These are phyloP conservation scores for Vitis hybrid DNA, from an alignment of 177 flowering plant genomes.

Conservation along the genomic window DNA sequence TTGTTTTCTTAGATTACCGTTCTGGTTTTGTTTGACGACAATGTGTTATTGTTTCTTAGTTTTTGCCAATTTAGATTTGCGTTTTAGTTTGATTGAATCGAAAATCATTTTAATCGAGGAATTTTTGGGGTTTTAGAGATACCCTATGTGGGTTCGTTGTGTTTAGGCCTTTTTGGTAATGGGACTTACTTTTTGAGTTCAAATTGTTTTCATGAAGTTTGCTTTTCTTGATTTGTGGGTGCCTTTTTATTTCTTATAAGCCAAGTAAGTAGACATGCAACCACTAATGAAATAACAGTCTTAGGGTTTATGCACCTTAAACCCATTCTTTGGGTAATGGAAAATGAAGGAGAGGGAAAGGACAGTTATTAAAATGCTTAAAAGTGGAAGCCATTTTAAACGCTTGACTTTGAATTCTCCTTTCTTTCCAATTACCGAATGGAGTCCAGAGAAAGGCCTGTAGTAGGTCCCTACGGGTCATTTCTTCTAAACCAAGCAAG, in stretches of 20 bases:
- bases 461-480: too few species aligned
- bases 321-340: not conserved
- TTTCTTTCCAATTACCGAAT: too few species aligned
- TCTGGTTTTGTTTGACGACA: not conserved
- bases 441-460: too few species aligned
- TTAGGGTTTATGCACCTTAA: too few species aligned
- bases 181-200: not conserved
- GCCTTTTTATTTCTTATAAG: not conserved
- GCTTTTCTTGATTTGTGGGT: not conserved
- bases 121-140: not conserved
- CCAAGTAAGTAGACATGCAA: not conserved
- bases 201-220: not conserved
- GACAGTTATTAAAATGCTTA: too few species aligned
- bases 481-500: too few species aligned
- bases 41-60: not conserved
- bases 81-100: not conserved
- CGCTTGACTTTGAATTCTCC: too few species aligned
- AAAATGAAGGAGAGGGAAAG: not conserved
- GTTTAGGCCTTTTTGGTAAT: not conserved
- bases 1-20: not conserved
- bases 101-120: not conserved
- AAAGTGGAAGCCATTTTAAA: too few species aligned
- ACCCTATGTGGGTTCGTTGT: not conserved
- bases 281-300: not conserved
- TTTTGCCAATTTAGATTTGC: not conserved